Base-by-base conservation (phyloP, 148 eudicot genomes). In the Vaccinium corymbosum region DNA sequence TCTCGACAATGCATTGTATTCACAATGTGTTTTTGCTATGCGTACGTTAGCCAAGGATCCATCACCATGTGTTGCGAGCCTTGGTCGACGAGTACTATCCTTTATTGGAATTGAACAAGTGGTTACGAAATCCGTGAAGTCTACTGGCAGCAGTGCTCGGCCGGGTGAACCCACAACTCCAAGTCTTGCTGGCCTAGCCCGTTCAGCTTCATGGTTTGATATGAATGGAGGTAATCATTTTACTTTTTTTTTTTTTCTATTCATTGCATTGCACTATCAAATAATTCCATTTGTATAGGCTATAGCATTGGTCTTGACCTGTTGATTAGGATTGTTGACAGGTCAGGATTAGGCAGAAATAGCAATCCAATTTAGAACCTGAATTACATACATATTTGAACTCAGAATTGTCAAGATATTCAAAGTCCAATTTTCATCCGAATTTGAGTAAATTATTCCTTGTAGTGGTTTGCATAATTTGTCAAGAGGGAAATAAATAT, bases 131-230 rank as follows among this genome's bases (percentile, higher is more conserved):
- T 91, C 94, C 78, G 81, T 85, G 16, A 96, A 91, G 86, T 84
- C 95, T 72, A 82, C 90, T 80, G 81, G 86, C 48, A 82, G 89
- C 80, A 85, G 85, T 89, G 86, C 79, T 85, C 87, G 93, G 78
- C 80, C 88, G 35, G 90, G 92, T 76, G 97, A 93, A 84, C 89
- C 91, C 56, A 42, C 93, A n/a, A 80, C 84, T 80, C 81, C 82
- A 48, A 91, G 92, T 85, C 92, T 90, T 83, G 84, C 94, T 84
- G 98, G 99, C 82, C 86, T 97, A 83, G 95, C 94, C 82, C 98
- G 98, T 32, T 97, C 99, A 15, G 86, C 95, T 2, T 97, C 99
- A 81, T 94, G 95, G 98, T 93, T 97, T 88, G 99, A 97, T 85
- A 89, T 96, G 98, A 90, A 87, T 87, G 92, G 94, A 90, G 98